Percentiles rank a stretch among this genome's conserved stretches.
Conservation (phyloP, 1,284 basidiomycete genomes). For the Puccinia novopanici region DNA sequence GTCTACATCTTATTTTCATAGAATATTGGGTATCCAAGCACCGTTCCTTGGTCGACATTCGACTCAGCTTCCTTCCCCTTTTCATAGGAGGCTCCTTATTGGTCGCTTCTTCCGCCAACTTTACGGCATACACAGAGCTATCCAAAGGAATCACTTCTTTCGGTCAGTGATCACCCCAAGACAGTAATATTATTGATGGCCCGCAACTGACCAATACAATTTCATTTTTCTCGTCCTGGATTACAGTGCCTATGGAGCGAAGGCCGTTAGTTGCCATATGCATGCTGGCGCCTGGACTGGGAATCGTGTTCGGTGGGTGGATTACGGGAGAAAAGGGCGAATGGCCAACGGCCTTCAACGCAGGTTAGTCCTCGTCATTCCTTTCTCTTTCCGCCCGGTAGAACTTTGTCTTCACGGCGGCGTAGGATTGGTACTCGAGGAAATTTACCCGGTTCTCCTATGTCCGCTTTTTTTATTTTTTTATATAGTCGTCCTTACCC, state of each 20-base stretch:
- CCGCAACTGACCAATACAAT: neutral
- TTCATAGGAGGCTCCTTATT: conserved; percentile 18
- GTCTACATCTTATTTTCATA: neutral
- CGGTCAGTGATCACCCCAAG: neutral
- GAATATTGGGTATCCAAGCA: conserved; percentile 22
- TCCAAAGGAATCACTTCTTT: neutral
- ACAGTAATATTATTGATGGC: neutral
- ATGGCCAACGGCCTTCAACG: conserved; percentile 36
- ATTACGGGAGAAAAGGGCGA: conserved; percentile 31
- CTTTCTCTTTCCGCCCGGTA: no score
- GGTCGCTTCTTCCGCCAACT: conserved; percentile 10
- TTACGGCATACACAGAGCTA: conserved; percentile 33
- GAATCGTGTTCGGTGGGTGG: conserved; percentile 29
- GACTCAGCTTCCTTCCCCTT: conserved; percentile 27
- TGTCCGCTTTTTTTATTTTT: no score
- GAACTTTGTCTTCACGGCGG: no score
- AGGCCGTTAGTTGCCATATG: conserved; percentile 23
- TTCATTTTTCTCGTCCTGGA: neutral
- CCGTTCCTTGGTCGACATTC: conserved; percentile 12
- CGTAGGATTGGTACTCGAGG: no score
- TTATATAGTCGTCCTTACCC: conserved; percentile 20
- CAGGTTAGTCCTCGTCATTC: no score
- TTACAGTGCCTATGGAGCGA: conserved; percentile 6
- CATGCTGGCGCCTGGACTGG: conserved; percentile 13
- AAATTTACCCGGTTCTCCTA: no score